phyloP scores from a whole-genome alignment of 345 rosid genomes.

The Litchi chinensis region DNA sequence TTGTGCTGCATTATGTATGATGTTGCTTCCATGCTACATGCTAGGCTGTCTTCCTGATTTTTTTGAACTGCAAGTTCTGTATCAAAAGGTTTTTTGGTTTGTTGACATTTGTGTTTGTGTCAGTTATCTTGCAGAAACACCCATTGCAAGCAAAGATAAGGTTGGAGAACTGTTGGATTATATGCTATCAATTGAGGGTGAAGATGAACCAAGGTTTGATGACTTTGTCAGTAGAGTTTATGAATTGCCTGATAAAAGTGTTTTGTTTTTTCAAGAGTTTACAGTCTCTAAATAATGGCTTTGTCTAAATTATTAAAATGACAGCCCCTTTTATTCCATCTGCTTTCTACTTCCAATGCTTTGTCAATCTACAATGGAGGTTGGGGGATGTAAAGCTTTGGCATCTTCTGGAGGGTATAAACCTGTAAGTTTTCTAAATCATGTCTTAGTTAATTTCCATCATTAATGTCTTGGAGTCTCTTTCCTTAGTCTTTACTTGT shows the following conservation, averaged over 20 bases:
- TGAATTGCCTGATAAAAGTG: not conserved
- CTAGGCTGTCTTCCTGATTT: not conserved
- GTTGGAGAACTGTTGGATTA: constrained; percentile 65
- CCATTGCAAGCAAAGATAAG: constrained; percentile 74
- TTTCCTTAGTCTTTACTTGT: not conserved
- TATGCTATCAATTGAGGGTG: constrained; percentile 84
- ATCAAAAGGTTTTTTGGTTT: not conserved
- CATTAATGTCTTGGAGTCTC: not conserved
- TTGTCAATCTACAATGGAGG: constrained; percentile 76
- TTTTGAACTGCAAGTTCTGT: not conserved
- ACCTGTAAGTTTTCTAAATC: constrained; percentile 50
- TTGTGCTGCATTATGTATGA: not conserved
- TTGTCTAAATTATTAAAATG: constrained; percentile 22
- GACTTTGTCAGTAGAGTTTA: constrained; percentile 10
- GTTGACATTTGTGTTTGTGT: constrained; percentile 18
- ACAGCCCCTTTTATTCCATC: constrained; percentile 70
- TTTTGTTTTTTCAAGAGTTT: constrained; percentile 4
- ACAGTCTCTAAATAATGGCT: constrained; percentile 26
- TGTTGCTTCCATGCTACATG: not conserved
- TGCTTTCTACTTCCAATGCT: constrained; percentile 89
- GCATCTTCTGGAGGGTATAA: constrained; percentile 59
- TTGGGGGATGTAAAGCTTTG: constrained; percentile 68
- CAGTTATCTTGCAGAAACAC: constrained; percentile 93
- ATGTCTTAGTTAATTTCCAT: not conserved
- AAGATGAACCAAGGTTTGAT: constrained; percentile 80